Percentiles rank a stretch among this genome's conserved stretches.
phyloP scores from a whole-genome alignment of 257 asterid genomes.

The Penstemon davidsonii region DNA sequence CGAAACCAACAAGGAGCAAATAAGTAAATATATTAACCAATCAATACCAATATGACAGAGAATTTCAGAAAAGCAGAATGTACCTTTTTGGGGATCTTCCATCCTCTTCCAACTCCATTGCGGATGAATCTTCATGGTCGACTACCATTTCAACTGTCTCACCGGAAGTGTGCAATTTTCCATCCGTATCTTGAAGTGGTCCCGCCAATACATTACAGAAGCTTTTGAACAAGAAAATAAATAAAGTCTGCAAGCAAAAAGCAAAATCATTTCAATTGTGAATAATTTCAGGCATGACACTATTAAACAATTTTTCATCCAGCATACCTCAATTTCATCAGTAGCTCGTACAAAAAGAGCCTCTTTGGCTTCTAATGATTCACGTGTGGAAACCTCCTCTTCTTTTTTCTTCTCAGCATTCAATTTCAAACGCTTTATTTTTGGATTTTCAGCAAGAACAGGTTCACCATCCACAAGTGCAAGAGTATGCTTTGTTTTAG shows the following conservation, averaged over 20 bases:
- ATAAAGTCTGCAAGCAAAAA: slow-evolving; percentile 55
- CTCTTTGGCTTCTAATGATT: slow-evolving; percentile 89
- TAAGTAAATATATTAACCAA: neutral
- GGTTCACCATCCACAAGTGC: slow-evolving; percentile 91
- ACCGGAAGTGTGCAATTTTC: slow-evolving; percentile 45
- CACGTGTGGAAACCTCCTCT: slow-evolving; percentile 63
- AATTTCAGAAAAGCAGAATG: slow-evolving; percentile 4
- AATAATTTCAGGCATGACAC: neutral
- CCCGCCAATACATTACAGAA: slow-evolving; percentile 66
- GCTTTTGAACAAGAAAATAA: slow-evolving; percentile 70
- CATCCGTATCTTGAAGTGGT: slow-evolving; percentile 76
- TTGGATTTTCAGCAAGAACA: slow-evolving; percentile 86
- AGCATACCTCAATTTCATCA: slow-evolving; percentile 80
- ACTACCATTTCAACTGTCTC: slow-evolving; percentile 78
- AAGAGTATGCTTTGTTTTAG: slow-evolving; percentile 73
- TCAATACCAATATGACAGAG: slow-evolving; percentile 3
- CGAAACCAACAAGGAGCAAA: slow-evolving; percentile 23
- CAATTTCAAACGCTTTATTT: slow-evolving; percentile 80
- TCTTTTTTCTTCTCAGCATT: slow-evolving; percentile 66
- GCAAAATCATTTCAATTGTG: slow-evolving; percentile 15
- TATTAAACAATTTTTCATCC: slow-evolving; percentile 12
- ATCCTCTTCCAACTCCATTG: slow-evolving; percentile 70
- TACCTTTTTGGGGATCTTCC: slow-evolving; percentile 65
- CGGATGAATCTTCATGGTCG: slow-evolving; percentile 68
- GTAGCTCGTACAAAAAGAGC: slow-evolving; percentile 80